phyloP scores from a whole-genome alignment of 1,284 basidiomycete species.

The Marasmius sp. region DNA sequence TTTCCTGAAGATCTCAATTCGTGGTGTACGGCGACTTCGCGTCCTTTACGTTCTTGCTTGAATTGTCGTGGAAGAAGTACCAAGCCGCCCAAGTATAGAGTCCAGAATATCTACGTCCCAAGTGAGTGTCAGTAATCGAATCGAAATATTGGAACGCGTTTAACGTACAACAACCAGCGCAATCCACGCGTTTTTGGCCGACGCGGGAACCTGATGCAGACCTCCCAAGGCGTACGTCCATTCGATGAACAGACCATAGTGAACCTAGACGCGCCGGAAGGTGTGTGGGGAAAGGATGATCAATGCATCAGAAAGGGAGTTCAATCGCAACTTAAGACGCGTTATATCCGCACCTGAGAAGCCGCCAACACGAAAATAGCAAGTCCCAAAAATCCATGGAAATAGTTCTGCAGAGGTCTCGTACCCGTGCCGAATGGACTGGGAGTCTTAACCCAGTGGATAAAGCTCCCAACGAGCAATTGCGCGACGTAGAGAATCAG shows the following conservation, averaged over 20 bases:
- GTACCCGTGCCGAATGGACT: slow-evolving; percentile 26
- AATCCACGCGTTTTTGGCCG: slow-evolving; percentile 48
- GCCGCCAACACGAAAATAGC: slow-evolving; percentile 45
- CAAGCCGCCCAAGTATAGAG: slow-evolving; percentile 42
- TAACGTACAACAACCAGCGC: slow-evolving; percentile 45
- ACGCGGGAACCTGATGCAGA: slow-evolving; percentile 36
- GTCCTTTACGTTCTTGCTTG: slow-evolving; percentile 31
- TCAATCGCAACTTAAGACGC: not conserved
- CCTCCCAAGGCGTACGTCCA: slow-evolving; percentile 38
- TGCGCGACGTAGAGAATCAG: slow-evolving; percentile 58
- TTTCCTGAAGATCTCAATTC: not conserved
- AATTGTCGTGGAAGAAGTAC: slow-evolving; percentile 45
- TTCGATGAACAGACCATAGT: slow-evolving; percentile 47
- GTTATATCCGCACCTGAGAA: slow-evolving; percentile 37
- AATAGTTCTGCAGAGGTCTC: slow-evolving; percentile 49
- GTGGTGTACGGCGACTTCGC: not conserved
- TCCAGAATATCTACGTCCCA: slow-evolving; percentile 44
- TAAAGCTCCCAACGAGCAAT: slow-evolving; percentile 46
- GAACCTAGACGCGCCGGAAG: slow-evolving; percentile 30
- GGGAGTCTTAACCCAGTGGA: slow-evolving; percentile 52
- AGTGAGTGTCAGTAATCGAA: slow-evolving; percentile 2
- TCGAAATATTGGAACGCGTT: not conserved
- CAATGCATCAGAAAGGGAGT: not conserved
- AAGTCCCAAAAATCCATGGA: slow-evolving; percentile 46
- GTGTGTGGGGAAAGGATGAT: not conserved